These are phyloP conservation scores for Alternaria conjuncta DNA, from an alignment of 2,329 filamentous ascomycete genomes.

Conservation along the genomic window DNA sequence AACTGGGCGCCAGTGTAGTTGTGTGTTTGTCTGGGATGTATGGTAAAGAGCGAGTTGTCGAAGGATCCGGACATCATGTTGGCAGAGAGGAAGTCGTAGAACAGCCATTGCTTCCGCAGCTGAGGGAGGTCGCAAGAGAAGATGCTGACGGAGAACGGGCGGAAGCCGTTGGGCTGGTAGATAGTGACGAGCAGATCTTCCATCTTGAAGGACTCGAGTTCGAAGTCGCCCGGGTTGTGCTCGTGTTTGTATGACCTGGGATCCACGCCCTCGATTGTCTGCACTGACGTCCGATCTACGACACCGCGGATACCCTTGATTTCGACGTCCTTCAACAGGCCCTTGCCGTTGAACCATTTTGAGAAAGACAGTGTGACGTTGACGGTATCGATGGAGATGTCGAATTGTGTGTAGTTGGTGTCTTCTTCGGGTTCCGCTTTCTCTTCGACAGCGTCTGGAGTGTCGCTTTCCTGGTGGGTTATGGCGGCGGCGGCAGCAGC, in stretches of 20 bases:
- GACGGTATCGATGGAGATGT: constrained; percentile 91
- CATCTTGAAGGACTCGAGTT: constrained; percentile 95
- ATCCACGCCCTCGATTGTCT: constrained; percentile 74
- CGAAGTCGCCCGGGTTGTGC: constrained; percentile 91
- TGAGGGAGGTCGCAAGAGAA: constrained; percentile 94
- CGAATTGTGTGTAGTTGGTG: constrained; percentile 97
- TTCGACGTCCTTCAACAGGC: constrained; percentile 87
- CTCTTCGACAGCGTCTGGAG: constrained; percentile 40
- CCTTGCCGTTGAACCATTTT: constrained; percentile 99
- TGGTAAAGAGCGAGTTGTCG: constrained; percentile 95
- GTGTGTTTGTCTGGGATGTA: constrained; percentile 91
- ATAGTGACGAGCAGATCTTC: constrained; percentile 91
- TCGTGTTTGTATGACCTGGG: constrained; percentile 87
- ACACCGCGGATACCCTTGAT: constrained; percentile 93
- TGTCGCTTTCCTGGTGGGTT: constrained; percentile 54
- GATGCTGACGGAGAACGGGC: constrained; percentile 95
- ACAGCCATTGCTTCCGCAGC: constrained; percentile 93
- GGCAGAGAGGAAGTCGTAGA: constrained; percentile 95
- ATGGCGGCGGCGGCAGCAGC: constrained; percentile 84
- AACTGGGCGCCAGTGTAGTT: constrained; percentile 72
- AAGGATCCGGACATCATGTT: constrained; percentile 96
- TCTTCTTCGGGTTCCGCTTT: constrained; percentile 71
- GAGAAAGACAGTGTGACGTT: constrained; percentile 96
- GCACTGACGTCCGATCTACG: constrained; percentile 84
- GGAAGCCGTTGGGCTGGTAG: constrained; percentile 86